Evolutionary conservation across 1,284 basidiomycete genomes (phyloP).

Genomic region (Austroboletus novae-zelandiae): DNA sequence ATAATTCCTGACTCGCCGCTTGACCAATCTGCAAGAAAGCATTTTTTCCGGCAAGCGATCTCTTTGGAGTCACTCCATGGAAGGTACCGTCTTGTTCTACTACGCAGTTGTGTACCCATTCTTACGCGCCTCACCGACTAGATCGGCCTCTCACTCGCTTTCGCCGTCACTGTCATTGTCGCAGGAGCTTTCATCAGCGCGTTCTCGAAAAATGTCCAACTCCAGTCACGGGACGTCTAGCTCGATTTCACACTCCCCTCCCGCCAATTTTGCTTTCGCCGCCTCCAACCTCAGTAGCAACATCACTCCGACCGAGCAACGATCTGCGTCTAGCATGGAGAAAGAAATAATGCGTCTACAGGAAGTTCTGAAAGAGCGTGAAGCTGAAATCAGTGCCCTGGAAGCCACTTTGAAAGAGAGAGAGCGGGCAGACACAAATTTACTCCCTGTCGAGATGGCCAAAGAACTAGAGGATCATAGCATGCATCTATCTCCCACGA

Average conservation of each 20-base stretch:
- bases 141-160: constrained; percentile 84
- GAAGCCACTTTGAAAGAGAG: constrained; percentile 66
- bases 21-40: constrained; percentile 53
- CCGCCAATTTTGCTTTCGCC: constrained; percentile 64
- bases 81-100: constrained; percentile 48
- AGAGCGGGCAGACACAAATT: constrained; percentile 23
- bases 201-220: constrained; percentile 76
- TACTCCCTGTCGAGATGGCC: constrained; percentile 3
- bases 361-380: constrained; percentile 84
- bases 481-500: constrained; percentile 60
- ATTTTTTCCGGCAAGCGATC: constrained; percentile 84
- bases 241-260: constrained; percentile 50
- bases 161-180: constrained; percentile 89
- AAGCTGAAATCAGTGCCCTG: constrained; percentile 78
- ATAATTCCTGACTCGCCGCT: constrained; percentile 41
- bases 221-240: constrained; percentile 68
- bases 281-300: constrained; percentile 40
- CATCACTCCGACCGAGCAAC: constrained; percentile 47
- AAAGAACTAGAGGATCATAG: constrained; percentile 24
- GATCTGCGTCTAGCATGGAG: constrained; percentile 82
- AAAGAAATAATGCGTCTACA: constrained; percentile 91
- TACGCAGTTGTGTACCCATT: background rate
- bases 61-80: constrained; percentile 80
- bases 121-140: constrained; percentile 28
- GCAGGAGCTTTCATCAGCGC: constrained; percentile 92